These are phyloP conservation scores for Polytrichum commune DNA, from an alignment of 225 moss, liverwort and hornwort species.

Conservation along the genomic window DNA sequence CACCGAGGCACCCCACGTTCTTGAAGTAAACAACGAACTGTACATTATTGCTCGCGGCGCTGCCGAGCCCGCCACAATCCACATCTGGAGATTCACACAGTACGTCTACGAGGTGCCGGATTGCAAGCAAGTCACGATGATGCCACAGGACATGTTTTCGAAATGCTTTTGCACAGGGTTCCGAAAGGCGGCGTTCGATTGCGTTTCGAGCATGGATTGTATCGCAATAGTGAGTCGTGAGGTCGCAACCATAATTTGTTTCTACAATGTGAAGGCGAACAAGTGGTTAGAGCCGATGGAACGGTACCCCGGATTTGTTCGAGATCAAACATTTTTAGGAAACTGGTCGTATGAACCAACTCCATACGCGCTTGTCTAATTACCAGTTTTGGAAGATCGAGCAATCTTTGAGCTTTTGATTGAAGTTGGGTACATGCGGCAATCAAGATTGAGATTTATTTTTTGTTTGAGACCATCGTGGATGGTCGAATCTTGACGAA, in stretches of 20 bases:
- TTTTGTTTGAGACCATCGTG: no score
- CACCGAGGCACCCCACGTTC: constrained; percentile 32
- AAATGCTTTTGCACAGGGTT: constrained; percentile 16
- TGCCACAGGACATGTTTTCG: constrained; percentile 43
- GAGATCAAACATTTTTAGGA: constrained; percentile 29
- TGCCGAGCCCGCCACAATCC: constrained; percentile 20
- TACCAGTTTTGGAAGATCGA: not conserved
- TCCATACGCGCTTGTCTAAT: constrained; percentile 30
- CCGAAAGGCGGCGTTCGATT: constrained; percentile 37
- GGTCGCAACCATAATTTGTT: constrained; percentile 27
- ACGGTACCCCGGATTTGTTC: constrained; percentile 40
- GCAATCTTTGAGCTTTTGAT: not conserved
- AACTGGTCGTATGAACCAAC: constrained; percentile 53
- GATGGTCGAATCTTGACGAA: no score
- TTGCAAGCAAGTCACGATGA: constrained; percentile 41
- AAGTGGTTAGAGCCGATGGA: constrained; percentile 43
- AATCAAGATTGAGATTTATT: no score
- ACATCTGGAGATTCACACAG: constrained; percentile 43
- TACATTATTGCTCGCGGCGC: constrained; percentile 32
- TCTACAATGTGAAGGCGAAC: constrained; percentile 32
- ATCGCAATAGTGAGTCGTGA: constrained; percentile 42
- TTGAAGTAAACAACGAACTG: constrained; percentile 39
- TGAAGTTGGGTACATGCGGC: no score
- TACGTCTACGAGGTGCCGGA: constrained; percentile 26
- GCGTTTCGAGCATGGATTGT: constrained; percentile 45